Evolutionary conservation across 2,329 filamentous ascomycete species (phyloP).

Genomic region (Penicillium thymicola): DNA sequence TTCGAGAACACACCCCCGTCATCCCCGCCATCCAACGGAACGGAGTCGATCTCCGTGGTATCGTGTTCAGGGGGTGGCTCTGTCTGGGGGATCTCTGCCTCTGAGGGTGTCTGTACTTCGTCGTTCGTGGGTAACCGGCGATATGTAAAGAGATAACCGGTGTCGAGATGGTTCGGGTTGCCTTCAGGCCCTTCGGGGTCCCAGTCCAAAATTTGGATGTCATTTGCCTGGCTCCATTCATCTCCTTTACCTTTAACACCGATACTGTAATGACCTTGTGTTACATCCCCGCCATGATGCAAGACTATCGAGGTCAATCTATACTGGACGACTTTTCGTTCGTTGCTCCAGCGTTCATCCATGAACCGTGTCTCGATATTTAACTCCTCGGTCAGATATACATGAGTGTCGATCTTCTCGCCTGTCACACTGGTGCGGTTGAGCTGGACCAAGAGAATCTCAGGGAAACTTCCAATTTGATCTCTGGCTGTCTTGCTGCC

Average conservation of each 20-base stretch:
- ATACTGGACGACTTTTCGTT: conserved; percentile 17
- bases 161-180: neutral
- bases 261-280: conserved; percentile 23
- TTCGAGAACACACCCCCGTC: neutral
- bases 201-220: neutral
- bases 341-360: neutral
- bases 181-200: neutral
- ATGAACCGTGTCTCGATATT: neutral
- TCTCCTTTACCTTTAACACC: conserved; percentile 18
- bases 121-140: conserved; percentile 14
- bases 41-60: no score
- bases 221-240: conserved; percentile 17
- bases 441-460: conserved; percentile 24
- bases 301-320: conserved; percentile 26
- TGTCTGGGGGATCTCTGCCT: no score
- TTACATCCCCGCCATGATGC: conserved; percentile 4
- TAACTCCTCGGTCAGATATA: conserved; percentile 2
- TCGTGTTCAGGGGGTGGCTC: neutral
- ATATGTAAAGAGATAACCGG: conserved; percentile 22
- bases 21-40: neutral
- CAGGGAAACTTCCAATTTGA: conserved; percentile 11
- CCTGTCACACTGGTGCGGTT: conserved; percentile 6
- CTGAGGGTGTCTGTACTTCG: neutral
- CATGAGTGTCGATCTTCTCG: neutral
- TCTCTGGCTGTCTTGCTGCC: neutral